These are phyloP conservation scores for Leccinum aurantiacum DNA, from an alignment of 768 basidiomycete species.

Conservation along the genomic window DNA sequence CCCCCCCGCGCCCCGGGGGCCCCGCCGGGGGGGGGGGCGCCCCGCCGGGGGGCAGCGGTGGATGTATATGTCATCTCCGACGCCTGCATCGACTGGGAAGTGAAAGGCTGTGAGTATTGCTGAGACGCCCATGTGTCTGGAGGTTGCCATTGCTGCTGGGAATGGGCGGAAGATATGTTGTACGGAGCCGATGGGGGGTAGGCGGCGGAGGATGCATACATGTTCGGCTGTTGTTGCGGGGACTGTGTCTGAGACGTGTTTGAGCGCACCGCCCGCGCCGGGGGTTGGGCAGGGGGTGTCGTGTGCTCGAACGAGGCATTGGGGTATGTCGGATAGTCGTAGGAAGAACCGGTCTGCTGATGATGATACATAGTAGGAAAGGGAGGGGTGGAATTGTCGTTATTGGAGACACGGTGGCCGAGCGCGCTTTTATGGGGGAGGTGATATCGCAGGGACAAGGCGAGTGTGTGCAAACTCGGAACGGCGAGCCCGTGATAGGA, in stretches of 20 bases:
- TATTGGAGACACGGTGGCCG: conserved; percentile 19
- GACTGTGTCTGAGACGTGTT: conserved; percentile 35
- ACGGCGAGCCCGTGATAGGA: conserved; percentile 31
- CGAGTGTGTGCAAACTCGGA: conserved; percentile 30
- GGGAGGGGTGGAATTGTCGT: conserved; percentile 40
- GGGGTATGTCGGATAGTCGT: conserved; percentile 51
- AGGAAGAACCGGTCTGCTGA: conserved; percentile 44
- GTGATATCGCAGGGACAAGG: conserved; percentile 29
- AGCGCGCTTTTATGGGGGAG: conserved; percentile 31
- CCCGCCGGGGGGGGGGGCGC: too few relatives aligned
- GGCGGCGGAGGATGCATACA: conserved; percentile 30
- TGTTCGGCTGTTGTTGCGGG: conserved; percentile 28
- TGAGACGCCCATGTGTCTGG: conserved; percentile 40
- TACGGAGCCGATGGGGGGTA: conserved; percentile 31
- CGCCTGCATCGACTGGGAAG: conserved; percentile 33
- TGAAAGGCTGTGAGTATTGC: conserved; percentile 32
- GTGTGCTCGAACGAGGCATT: conserved; percentile 27
- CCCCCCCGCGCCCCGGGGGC: too few relatives aligned
- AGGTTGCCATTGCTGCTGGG: conserved; percentile 39
- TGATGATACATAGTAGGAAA: conserved; percentile 53
- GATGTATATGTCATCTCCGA: conserved; percentile 37
- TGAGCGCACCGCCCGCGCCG: conserved; percentile 31
- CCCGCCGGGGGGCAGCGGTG: too few relatives aligned
- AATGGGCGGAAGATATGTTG: conserved; percentile 28
- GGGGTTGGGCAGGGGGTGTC: conserved; percentile 30